A percentile compares a stretch with the other conserved stretches of the same genome.
These are phyloP conservation scores for Hamamelis virginiana DNA, from an alignment of 164 flowering plant species.

Conservation along the genomic window DNA sequence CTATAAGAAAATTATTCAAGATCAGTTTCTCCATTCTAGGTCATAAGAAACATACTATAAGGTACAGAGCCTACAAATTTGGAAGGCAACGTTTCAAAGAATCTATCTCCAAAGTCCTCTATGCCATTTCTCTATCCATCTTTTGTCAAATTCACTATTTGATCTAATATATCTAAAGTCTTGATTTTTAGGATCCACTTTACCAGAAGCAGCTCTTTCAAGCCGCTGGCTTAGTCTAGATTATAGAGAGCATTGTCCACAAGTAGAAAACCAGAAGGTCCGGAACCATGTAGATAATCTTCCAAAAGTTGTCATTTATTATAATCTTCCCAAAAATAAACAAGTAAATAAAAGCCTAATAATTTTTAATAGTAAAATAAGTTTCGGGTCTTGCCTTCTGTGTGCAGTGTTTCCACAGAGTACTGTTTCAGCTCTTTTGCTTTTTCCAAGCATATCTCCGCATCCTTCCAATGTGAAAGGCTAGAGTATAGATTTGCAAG, in stretches of 20 bases:
- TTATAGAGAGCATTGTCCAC: neutral
- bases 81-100: no score
- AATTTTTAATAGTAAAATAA: neutral
- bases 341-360: neutral
- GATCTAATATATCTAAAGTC: no score
- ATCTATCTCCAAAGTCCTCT: no score
- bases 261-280: neutral
- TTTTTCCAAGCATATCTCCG: slow-evolving; percentile 82
- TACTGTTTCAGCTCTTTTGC: slow-evolving; percentile 60
- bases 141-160: no score
- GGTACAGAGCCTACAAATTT: no score
- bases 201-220: no score
- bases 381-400: slow-evolving; percentile 63
- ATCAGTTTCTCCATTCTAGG: no score
- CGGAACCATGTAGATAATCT: neutral
- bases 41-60: no score
- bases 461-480: slow-evolving; percentile 94
- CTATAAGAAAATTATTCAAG: no score
- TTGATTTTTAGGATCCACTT: no score
- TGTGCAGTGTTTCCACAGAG: slow-evolving; percentile 60
- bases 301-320: neutral
- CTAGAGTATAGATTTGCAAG: slow-evolving; percentile 81
- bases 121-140: no score
- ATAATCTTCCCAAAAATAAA: neutral
- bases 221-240: no score